phyloP scores from a whole-genome alignment of 305 asterid species.

The Nicotiana rustica region DNA sequence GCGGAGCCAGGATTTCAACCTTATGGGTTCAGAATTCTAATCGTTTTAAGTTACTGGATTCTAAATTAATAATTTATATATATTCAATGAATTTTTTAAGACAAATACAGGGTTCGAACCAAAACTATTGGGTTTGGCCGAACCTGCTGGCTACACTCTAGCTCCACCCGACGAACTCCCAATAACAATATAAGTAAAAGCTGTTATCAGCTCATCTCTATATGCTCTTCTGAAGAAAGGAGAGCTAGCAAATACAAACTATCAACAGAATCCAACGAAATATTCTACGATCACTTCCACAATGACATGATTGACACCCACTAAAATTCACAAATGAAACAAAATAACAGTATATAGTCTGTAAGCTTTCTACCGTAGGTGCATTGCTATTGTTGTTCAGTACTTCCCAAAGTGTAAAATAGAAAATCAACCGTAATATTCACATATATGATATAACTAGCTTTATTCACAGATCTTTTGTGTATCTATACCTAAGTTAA shows the following conservation, averaged over 20 bases:
- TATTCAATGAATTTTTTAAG: too few relatives aligned
- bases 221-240: not conserved
- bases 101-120: too few relatives aligned
- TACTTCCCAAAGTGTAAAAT: not conserved
- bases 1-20: too few relatives aligned
- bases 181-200: not conserved
- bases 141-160: too few relatives aligned
- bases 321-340: not conserved
- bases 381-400: not conserved
- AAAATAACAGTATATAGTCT: not conserved
- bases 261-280: not conserved
- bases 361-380: slow-evolving; percentile 11
- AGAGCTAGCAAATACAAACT: not conserved
- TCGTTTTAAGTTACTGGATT: too few relatives aligned
- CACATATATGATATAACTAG: not conserved
- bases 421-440: not conserved
- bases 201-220: not conserved
- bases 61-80: too few relatives aligned
- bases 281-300: not conserved
- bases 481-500: not conserved
- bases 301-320: not conserved
- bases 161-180: not conserved
- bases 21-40: too few relatives aligned
- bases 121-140: too few relatives aligned
- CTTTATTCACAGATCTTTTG: not conserved